These are phyloP conservation scores for Anisodus tanguticus DNA, from an alignment of 257 asterid species.

Conservation along the genomic window DNA sequence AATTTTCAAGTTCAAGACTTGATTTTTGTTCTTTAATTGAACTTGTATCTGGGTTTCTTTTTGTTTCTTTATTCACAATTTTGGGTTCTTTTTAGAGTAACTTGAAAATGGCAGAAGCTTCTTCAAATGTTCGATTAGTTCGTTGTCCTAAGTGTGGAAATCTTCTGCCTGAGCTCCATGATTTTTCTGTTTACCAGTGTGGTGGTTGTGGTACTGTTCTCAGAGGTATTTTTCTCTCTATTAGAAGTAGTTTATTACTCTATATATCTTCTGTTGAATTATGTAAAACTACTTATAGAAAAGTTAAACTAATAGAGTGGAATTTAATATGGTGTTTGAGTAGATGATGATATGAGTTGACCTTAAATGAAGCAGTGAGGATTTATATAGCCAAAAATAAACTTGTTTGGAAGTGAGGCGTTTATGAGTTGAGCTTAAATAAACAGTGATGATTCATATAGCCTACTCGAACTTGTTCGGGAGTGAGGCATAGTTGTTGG, in stretches of 20 bases:
- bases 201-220: conserved; percentile 96
- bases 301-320: background rate
- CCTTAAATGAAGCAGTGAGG: background rate
- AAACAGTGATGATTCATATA: background rate
- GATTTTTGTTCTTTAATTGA: conserved; percentile 5
- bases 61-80: background rate
- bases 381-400: background rate
- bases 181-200: conserved; percentile 81
- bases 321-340: background rate
- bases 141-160: conserved; percentile 97
- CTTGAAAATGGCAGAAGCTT: conserved; percentile 58
- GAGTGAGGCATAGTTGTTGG: background rate
- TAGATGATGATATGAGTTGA: background rate
- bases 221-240: conserved; percentile 51
- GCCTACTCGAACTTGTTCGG: background rate
- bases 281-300: background rate
- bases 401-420: background rate
- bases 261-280: background rate
- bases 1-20: conserved; percentile 23
- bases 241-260: background rate
- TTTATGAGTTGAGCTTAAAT: no score
- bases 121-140: conserved; percentile 63
- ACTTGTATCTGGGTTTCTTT: background rate
- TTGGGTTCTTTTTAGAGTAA: background rate
- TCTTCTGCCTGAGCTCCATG: conserved; percentile 81